Evolutionary conservation across 129 eudicot species (phyloP), one percentile per base, ranked within the genome.

Genomic region (Flaveria ramosissima): DNA sequence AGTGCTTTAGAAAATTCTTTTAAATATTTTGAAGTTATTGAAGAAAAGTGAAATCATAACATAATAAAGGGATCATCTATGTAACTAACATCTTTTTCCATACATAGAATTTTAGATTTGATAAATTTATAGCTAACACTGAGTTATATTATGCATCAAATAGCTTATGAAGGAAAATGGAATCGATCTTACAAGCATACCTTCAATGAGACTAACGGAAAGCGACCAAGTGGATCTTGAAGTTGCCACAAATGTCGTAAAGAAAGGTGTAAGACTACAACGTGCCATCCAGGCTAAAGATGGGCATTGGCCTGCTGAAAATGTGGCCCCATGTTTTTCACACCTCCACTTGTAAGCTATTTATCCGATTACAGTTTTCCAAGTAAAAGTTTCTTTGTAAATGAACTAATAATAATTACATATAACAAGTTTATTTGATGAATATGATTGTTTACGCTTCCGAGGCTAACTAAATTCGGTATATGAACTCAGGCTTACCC

Each of bases 231-330:
- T 70, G 32, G 72, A 26, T 21, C 20, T 60, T 41, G 77, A 81
- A 69, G 81, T 11, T 0, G 65, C 69, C 23, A 81, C 81, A 26
- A 75, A 4, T 21, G 81, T 77, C 1, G 77, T 81, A n/a, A 76
- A 42, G 60, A 81, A 81, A 81, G 77, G 62, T 0, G 81, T 81
- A 4, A 64, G 72, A 69, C 47, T 81, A 55, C 76, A 76, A 7
- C 47, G 81, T 15, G 81, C 85, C 2, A 81, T 76, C 39, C 85
- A 81, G 70, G 85, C 85, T 0, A 76, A 76, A 64, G 85, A 76
- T 15, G 81, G 85, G 7, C 81, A 75, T 24, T 81, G 85, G 85
- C 85, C 81, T 1, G 84, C 84, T 21, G 85, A 81, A 70, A 81
- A 81, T 50, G 72, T 3, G 85, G 85, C 39, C 85, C 85, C 9